Base-by-base conservation (phyloP, 129 eudicot genomes). In the Solidago caesia region DNA sequence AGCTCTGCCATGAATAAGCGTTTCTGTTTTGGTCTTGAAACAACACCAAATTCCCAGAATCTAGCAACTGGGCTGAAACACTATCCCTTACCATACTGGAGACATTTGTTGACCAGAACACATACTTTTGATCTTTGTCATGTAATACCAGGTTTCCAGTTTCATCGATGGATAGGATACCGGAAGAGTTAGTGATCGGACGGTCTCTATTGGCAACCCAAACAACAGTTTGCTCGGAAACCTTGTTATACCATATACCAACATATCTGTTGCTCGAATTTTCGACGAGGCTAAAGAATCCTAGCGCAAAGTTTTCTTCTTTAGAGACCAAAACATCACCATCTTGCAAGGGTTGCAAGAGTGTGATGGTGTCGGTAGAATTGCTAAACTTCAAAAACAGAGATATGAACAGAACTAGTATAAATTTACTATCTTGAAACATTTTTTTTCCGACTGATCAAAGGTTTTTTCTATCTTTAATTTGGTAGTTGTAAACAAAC, bases 1-100 rank as follows among this genome's bases (percentile, higher is more conserved):
- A 84, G 72, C 88, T 81, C 46, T 84, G 83, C 88, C 88, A 84
- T 47, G 75, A 63, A 73, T 44, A 47, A 65, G 56, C 79, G n/a
- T 27, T 13, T 26, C 27, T 64, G 64, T 73, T 47, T 53, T n/a
- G 7, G 16, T 68, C 72, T 56, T 75, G 67, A 78, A 81, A 69
- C 78, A 81, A 29, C 33, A 82, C 81, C 52, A 85, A 82, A 6
- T 81, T 84, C 33, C 87, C 87, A 0, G 85, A 64, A 72, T 84
- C 87, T 52, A 80, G 43, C 33, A 84, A 68, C 75, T 77, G 82
- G 76, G 80, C 82, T 1, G 72, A 69, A 58, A 13, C 27, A 43
- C 0, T 63, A 33, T 4, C 58, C 0, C 63, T 71, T 0, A 41
- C 48, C 8, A 70, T 56, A 13, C 44, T 8, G 0, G 79, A 64